Base-by-base conservation (phyloP, 2,329 filamentous ascomycete genomes). In the Calonectria ilicicola region DNA sequence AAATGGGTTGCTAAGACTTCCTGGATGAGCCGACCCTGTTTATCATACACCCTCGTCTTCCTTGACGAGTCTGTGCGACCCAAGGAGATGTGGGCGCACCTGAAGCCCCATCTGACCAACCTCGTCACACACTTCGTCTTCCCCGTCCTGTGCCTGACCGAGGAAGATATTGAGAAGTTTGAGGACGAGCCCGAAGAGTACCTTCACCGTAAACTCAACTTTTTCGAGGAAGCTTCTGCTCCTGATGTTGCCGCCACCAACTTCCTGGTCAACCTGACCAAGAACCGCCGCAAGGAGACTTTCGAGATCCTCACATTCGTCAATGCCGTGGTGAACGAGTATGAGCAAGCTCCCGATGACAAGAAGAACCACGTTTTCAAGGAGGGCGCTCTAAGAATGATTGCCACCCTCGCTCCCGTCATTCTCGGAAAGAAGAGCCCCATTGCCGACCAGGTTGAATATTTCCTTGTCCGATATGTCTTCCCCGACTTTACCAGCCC, bases 401-500 rank as follows among this genome's bases (percentile, higher is more conserved):
- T 99, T 81, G 97, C 96, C 29, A 98, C 96, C 1, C 87, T 99
- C 58, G 95, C 97, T 0, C 94, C 95, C 38, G 96, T 99, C 65
- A 97, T 99, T 62, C 89, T 99, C 42, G 95, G 95, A 78, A 99
- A 98, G 89, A 98, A 98, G 90, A 98, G 96, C 81, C 97, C 97
- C 1, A 98, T 99, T 77, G 97, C 96, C 42, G 94, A 98, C 81
- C 95, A 98, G 84, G 96, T 98, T 70, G 97, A 99, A 84, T 98
- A 98, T 84, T 99, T 99, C 89, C 94, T 99, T 77, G 96, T 98
- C 66, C 94, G 96, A 81, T 98, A 98, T 81, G 97, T 99, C 70
- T 98, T 99, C 88, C 97, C 97, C 58, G 97, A 99, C 81, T 99
- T 99, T 88, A 93, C 95, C 79, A 98, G 95, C 85, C 89, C 92